Evolutionary conservation across 495 filamentous ascomycete genomes (phyloP), one percentile per base, ranked within the genome.

Genomic region (Trichocladium uniseriatum): DNA sequence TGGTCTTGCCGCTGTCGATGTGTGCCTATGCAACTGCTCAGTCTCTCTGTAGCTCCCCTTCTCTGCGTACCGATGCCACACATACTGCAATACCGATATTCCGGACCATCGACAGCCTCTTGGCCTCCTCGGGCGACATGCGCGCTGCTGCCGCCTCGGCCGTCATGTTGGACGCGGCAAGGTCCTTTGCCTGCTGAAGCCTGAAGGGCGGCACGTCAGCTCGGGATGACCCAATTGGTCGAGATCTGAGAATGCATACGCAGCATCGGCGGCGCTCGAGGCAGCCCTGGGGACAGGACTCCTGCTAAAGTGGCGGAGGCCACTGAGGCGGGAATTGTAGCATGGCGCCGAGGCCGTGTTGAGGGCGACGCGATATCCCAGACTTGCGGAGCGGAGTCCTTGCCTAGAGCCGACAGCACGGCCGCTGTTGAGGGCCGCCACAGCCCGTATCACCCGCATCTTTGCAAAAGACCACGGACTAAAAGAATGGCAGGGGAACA

Each of bases 1-100:
- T 99, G 20, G 94, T 99, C 68, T 99, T 99, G 53, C 94, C 94
- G 66, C 87, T 94, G 73, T 99, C 94, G 66, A 99, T 99, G 62
- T 99, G 94, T 58, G 94, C 92, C 86, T 94, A 62, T 51, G 28
- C 24, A 48, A 35, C 43, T 53, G 52, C 53, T 65, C 56, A 62
- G 58, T 55, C 36, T 57, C 28, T 29, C 5, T 22, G 15, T 10
- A 16, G 3, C 4, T 29, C 10, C n/a, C 45, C 18, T 18, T 1
- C 22, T 45, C 21, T 24, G 34, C 1, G 31, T 38, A 2, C 10
- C 10, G 6, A 32, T 3, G 15, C 18, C 35, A 40, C 35, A 69
- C 78, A 49, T 80, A 92, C 87, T 62, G 94, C 94, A 74, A 99
- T 99, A 66, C 94, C 94, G 69, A 99, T 97, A 63, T 99, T 99